Conservation (phyloP, 768 basidiomycete genomes). For the Suillus occidentalis region DNA sequence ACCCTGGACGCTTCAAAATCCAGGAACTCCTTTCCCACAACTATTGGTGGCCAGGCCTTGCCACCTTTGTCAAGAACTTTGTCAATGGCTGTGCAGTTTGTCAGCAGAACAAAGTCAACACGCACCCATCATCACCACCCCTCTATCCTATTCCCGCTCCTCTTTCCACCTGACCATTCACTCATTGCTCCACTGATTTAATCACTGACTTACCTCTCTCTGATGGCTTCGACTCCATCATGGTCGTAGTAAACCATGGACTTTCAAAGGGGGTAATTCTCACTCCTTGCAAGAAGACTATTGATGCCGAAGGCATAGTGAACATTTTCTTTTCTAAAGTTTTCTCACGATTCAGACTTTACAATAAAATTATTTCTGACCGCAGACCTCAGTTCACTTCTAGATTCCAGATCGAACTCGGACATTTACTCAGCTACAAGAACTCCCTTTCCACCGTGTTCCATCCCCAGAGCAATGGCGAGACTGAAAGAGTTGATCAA, state of each 20-base stretch:
- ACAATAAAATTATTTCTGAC: neutral
- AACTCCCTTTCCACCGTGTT: neutral
- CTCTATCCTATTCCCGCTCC: too few species aligned
- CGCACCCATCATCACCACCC: too few species aligned
- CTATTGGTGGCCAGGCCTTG: too few species aligned
- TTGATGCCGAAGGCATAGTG: neutral
- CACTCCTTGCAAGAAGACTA: neutral
- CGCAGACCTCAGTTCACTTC: neutral
- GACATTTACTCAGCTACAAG: neutral
- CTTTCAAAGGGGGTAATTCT: neutral
- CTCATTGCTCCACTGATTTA: fast-evolving
- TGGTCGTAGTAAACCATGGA: neutral
- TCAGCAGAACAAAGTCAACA: too few species aligned
- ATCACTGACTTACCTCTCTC: neutral
- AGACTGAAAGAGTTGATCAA: too few species aligned
- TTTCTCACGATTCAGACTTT: neutral
- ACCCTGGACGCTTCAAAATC: too few species aligned
- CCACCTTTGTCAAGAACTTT: too few species aligned
- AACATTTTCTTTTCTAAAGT: neutral
- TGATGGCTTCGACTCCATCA: neutral
- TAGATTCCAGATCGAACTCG: neutral
- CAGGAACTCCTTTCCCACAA: too few species aligned
- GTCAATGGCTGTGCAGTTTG: too few species aligned
- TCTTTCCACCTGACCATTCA: too few species aligned
- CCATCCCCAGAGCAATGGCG: neutral